Evolutionary conservation across 2,329 filamentous ascomycete species (phyloP).

Genomic region (Ascochyta rabiei): DNA sequence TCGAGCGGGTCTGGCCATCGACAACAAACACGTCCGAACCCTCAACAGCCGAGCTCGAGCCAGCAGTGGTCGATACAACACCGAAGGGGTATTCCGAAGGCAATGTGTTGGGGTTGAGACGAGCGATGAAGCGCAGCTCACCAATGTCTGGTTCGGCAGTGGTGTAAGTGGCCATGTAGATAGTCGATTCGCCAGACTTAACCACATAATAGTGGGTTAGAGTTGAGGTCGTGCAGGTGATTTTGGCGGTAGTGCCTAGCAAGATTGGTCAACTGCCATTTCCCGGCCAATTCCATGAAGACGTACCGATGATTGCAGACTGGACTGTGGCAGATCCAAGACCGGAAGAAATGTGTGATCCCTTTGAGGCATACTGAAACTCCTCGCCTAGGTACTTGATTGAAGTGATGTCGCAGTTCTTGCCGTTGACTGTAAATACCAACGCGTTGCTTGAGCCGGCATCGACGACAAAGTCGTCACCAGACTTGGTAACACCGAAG

Average conservation of each 20-base stretch:
- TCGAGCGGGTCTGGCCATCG: slow-evolving; percentile 67
- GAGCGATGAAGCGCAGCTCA: slow-evolving; percentile 69
- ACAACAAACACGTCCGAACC: slow-evolving; percentile 61
- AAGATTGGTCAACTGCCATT: background rate
- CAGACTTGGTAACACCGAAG: slow-evolving; percentile 44
- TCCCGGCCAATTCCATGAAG: background rate
- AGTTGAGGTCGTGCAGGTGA: slow-evolving; percentile 65
- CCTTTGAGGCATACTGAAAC: slow-evolving; percentile 60
- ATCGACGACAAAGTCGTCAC: slow-evolving; percentile 42
- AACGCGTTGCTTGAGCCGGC: slow-evolving; percentile 42
- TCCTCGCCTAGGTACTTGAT: slow-evolving; percentile 66
- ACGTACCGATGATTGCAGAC: slow-evolving; percentile 41
- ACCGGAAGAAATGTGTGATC: slow-evolving; percentile 65
- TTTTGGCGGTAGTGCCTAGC: slow-evolving; percentile 54
- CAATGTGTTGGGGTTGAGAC: slow-evolving; percentile 56
- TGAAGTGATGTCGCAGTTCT: slow-evolving; percentile 68
- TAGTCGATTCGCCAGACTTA: slow-evolving; percentile 63
- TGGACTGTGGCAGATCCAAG: slow-evolving; percentile 64
- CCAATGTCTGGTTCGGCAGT: slow-evolving; percentile 51
- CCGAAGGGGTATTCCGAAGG: slow-evolving; percentile 48
- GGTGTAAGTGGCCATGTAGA: slow-evolving; percentile 65
- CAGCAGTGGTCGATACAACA: slow-evolving; percentile 60
- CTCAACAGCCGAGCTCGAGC: slow-evolving; percentile 60
- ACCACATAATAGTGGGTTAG: slow-evolving; percentile 70
- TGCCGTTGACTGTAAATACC: slow-evolving; percentile 46